These are phyloP conservation scores for Globisporangium iwayamae DNA, from an alignment of 352 stramenopile species.

Conservation along the genomic window DNA sequence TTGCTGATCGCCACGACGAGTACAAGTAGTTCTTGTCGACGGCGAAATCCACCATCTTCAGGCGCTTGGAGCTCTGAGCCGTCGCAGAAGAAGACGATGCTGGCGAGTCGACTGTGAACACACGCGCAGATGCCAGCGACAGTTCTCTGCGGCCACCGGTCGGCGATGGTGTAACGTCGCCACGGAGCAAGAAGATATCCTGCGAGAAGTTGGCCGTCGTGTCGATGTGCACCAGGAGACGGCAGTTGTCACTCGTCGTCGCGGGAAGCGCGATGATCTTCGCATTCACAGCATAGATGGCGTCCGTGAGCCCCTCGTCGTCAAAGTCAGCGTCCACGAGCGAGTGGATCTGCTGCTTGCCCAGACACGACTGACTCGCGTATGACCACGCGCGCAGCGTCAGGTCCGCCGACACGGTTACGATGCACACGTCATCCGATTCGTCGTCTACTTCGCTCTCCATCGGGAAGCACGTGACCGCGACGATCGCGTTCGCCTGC, in stretches of 20 bases:
- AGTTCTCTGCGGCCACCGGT: conserved; percentile 33
- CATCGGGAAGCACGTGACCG: conserved; percentile 61
- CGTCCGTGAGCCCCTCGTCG: conserved; percentile 28
- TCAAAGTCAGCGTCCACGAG: conserved; percentile 34
- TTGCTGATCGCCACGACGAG: conserved; percentile 64
- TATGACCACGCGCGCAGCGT: conserved; percentile 71
- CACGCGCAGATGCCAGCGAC: conserved; percentile 38
- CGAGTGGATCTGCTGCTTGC: conserved; percentile 50
- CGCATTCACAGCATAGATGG: conserved; percentile 37
- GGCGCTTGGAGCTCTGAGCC: conserved; percentile 26
- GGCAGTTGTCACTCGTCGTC: conserved; percentile 55
- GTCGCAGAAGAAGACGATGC: not conserved
- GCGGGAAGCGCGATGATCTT: conserved; percentile 58
- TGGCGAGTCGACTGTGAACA: conserved; percentile 41
- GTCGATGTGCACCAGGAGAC: conserved; percentile 64
- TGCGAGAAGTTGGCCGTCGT: conserved; percentile 48
- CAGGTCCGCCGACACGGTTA: conserved; percentile 67
- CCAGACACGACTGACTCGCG: conserved; percentile 53
- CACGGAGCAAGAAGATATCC: conserved; percentile 58
- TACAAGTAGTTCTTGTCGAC: conserved; percentile 67
- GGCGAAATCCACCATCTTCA: conserved; percentile 72
- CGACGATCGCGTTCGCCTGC: conserved; percentile 37
- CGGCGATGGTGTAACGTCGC: conserved; percentile 37
- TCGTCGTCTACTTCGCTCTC: conserved; percentile 39
- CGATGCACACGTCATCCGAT: conserved; percentile 58